Evolutionary conservation across 2,329 filamentous ascomycete species (phyloP), one percentile per base, ranked within the genome.

Genomic region (Colletotrichum somersetense): DNA sequence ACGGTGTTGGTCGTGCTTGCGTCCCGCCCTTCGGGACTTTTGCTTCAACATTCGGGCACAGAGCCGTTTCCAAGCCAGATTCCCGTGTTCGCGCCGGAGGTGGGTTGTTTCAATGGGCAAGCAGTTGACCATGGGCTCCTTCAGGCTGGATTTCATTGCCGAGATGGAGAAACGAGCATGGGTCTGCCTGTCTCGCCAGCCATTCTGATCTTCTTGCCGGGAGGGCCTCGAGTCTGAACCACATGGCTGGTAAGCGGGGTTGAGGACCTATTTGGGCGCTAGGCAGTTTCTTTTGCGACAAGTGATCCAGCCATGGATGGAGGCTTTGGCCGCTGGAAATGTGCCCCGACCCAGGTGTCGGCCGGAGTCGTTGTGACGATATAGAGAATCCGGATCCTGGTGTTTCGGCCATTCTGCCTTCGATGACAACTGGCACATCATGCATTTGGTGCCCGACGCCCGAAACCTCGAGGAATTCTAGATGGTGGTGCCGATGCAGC

Each of bases 191-290:
- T 56, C 48, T 52, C 40, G 61, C 48, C 66, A 53, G 23, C 40
- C 40, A 56, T 57, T 70, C 20, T 53, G 66, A 61, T 66, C 40
- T 71, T 66, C 61, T 66, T 48, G 48, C 40, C 42, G 56, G 48
- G 56, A 52, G 61, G 52, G 59, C 56, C 35, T 50, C 52, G 52
- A 62, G 61, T 44, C 42, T 56, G 55, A 52, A 62, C 70, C 70
- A 62, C 56, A 71, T 62, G 61, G 70, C 50, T 57, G 70, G 70
- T 48, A 70, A 71, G 62, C 70, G 67, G 66, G 70, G 67, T 70
- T 63, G 53, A 50, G 57, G 59, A 20, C 35, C 67, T 59, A 18
- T 72, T 65, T 50, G 66, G 61, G 61, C 62, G 56, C 67, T 66
- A 66, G 61, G 55, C 42, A 62, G 35, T 65, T 69, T 64, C 70